Evolutionary conservation across 2,329 filamentous ascomycete species (phyloP), one percentile per base, ranked within the genome.

Genomic region (Botrytis byssoidea): DNA sequence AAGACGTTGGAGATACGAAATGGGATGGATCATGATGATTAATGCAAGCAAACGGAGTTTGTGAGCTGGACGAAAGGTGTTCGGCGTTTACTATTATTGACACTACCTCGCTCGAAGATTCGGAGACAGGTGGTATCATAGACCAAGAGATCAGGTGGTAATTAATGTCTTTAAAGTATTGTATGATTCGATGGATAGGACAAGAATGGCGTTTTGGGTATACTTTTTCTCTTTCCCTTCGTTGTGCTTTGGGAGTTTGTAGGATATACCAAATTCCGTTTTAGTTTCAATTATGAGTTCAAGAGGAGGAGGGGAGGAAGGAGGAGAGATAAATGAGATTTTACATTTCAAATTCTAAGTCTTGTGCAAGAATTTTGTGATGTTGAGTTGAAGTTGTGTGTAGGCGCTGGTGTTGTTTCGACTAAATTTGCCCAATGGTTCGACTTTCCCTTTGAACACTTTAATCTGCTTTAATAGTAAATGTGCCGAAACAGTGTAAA

Each of bases 201-300:
- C 42, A 57, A 68, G 25, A 57, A 59, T 57, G 66, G 66, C 66
- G 66, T 69, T 42, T 57, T 57, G 48, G 51, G 25, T 32, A 57
- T 57, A 7, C 8, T 57, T 57, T n/a, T 57, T 42, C 25, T 57
- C 16, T 68, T 55, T 67, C 16, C n/a, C 48, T 42, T 68, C 16
- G 18, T 42, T 42, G 29, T 29, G 18, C 14, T 69, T 57, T 57
- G 14, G 48, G 66, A 69, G 66, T 69, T 57, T 59, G 66, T 69
- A 69, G 66, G 66, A 57, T 57, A 69, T 69, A 69, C 66, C 66
- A 69, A 42, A 42, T 57, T 57, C 48, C 16, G 66, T 57, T 32
- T 68, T 55, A 67, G 60, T 18, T 42, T 44, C 18, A 7, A 57
- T 25, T 32, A 69, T 42, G 16, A 20, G n/a, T 32, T 59, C 9